These are phyloP conservation scores for Colletotrichum sp. DNA, from an alignment of 2,329 filamentous ascomycete genomes.

Conservation along the genomic window DNA sequence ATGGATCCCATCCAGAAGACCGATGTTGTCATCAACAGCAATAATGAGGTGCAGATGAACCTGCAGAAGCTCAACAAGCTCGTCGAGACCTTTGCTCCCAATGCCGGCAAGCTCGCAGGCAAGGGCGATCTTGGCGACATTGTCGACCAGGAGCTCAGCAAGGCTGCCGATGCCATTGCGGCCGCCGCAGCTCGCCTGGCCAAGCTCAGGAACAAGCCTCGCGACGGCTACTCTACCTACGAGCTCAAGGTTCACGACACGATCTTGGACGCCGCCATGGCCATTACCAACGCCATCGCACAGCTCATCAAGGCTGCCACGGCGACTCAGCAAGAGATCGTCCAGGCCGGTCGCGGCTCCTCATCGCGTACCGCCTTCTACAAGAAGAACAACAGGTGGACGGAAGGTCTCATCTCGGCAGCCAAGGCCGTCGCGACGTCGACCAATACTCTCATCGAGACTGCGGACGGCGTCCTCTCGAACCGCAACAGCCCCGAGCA, in stretches of 20 bases:
- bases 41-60: constrained; percentile 93
- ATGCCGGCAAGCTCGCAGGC: constrained; percentile 79
- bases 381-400: constrained; percentile 99
- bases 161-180: constrained; percentile 94
- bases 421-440: constrained; percentile 94
- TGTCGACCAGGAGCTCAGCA: constrained; percentile 89
- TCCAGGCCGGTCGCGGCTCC: constrained; percentile 86
- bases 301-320: constrained; percentile 95
- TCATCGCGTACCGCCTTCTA: constrained; percentile 94
- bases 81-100: constrained; percentile 89
- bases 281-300: constrained; percentile 92
- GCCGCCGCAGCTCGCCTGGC: constrained; percentile 87
- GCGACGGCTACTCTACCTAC: constrained; percentile 93
- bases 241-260: constrained; percentile 95
- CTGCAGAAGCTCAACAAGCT: constrained; percentile 93
- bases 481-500: constrained; percentile 94
- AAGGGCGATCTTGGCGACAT: constrained; percentile 91
- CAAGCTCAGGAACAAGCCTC: constrained; percentile 95
- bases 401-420: constrained; percentile 94
- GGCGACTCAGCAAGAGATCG: constrained; percentile 93
- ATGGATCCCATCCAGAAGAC: constrained; percentile 92
- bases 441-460: constrained; percentile 97
- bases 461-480: constrained; percentile 92
- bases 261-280: constrained; percentile 90
- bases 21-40: constrained; percentile 96